Percentiles rank a stretch among this genome's conserved stretches.
These are phyloP conservation scores for Taphrina confusa DNA, from an alignment of 1,139 yeast species.

Conservation along the genomic window DNA sequence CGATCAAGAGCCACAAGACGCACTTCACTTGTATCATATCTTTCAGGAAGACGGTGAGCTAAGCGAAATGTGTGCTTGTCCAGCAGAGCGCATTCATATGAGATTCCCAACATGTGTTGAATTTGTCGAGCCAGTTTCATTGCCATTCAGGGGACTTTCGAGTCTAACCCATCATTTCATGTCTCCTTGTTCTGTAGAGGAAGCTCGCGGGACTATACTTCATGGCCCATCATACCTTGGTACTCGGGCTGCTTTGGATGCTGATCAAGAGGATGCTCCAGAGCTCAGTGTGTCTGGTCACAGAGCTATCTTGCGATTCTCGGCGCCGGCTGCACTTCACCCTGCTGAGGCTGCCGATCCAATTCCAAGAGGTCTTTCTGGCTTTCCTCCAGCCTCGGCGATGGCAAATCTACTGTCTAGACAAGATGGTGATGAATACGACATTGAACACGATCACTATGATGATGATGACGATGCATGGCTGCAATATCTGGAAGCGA, in stretches of 20 bases:
- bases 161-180: constrained; percentile 8
- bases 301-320: not conserved
- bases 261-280: not conserved
- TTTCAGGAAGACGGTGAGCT: not conserved
- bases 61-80: not conserved
- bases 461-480: not conserved
- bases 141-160: not conserved
- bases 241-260: not conserved
- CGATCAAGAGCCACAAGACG: too few species aligned
- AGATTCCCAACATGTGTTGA: not conserved
- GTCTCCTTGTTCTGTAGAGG: constrained; percentile 1
- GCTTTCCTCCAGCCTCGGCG: not conserved
- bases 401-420: not conserved
- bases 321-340: not conserved
- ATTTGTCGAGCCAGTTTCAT: not conserved
- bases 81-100: not conserved
- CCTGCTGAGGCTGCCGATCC: too few species aligned
- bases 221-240: not conserved
- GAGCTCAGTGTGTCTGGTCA: not conserved
- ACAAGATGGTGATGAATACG: not conserved
- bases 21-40: not conserved
- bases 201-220: constrained; percentile 2
- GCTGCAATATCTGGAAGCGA: not conserved
- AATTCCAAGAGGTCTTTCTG: not conserved
- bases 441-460: not conserved